Percentiles rank a stretch among this genome's conserved stretches.
phyloP scores from a whole-genome alignment of 345 rosid genomes.

The Rhizophora mangle region DNA sequence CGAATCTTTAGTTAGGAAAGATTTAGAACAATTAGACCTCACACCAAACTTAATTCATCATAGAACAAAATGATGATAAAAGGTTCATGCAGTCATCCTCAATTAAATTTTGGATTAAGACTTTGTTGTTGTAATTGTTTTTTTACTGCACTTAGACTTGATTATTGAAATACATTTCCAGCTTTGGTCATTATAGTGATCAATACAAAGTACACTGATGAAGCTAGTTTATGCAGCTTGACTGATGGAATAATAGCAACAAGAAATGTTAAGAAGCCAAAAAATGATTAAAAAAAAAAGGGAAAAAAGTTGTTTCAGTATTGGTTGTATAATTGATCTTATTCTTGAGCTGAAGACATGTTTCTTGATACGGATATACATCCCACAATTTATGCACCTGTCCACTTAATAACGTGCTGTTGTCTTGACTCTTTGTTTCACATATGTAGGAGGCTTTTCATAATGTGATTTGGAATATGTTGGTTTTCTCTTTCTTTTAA shows the following conservation, averaged over 20 bases:
- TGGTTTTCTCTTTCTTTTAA: not conserved
- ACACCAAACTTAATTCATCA: no score
- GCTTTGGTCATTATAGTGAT: not conserved
- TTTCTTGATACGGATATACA: not conserved
- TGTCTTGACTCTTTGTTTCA: not conserved
- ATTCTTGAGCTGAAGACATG: no score
- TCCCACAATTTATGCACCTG: not conserved
- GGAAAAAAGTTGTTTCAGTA: no score
- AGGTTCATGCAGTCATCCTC: no score
- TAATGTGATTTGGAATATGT: not conserved
- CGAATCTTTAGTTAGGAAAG: no score
- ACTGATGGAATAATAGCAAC: not conserved
- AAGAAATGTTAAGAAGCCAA: not conserved
- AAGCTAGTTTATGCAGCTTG: not conserved
- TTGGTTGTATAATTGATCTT: no score
- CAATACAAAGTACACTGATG: not conserved
- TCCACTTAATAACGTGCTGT: not conserved
- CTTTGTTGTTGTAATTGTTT: not conserved
- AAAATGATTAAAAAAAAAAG: no score
- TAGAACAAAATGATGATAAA: no score
- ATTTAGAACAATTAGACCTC: no score
- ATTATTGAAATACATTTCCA: not conserved
- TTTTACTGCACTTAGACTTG: not conserved
- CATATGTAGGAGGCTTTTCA: not conserved
- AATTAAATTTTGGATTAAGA: not conserved